Percentiles rank a stretch among this genome's conserved stretches.
Evolutionary conservation across 768 basidiomycete species (phyloP).

Genomic region (Suillus lakei): DNA sequence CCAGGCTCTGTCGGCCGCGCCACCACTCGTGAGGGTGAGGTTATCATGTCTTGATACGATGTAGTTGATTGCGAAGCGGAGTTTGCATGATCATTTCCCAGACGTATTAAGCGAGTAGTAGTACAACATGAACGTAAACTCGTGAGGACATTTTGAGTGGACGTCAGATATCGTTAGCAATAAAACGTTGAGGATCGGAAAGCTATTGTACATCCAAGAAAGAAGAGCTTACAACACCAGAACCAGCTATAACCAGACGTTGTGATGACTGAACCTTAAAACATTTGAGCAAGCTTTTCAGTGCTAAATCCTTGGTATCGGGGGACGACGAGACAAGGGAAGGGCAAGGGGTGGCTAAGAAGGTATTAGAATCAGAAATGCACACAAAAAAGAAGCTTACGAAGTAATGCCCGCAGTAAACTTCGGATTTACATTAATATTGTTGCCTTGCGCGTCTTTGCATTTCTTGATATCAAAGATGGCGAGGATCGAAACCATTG

Average conservation of each 20-base stretch:
- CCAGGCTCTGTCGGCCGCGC: background rate
- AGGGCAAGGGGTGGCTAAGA: conserved; percentile 27
- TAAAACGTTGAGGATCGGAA: background rate
- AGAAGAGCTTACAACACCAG: background rate
- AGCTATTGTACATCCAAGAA: background rate
- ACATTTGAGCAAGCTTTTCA: conserved; percentile 23
- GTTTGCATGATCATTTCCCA: conserved; percentile 1
- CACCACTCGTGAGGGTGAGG: background rate
- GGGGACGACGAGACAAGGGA: conserved; percentile 30
- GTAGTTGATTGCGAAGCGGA: background rate
- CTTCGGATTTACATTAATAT: conserved; percentile 24
- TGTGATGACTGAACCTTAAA: conserved; percentile 13
- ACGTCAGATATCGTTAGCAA: background rate
- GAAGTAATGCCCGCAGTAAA: conserved; percentile 32
- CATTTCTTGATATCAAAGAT: conserved; percentile 38
- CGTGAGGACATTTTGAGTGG: background rate
- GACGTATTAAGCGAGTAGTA: background rate
- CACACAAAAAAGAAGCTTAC: conserved; percentile 19
- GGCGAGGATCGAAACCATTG: conserved; percentile 39
- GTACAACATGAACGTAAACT: background rate
- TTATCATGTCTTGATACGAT: background rate
- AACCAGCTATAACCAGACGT: background rate
- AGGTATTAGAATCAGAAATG: conserved; percentile 2
- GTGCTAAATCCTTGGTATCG: conserved; percentile 23
- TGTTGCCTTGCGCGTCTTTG: conserved; percentile 28